These are phyloP conservation scores for Termitomyces sp. DNA, from an alignment of 768 basidiomycete species.

Conservation along the genomic window DNA sequence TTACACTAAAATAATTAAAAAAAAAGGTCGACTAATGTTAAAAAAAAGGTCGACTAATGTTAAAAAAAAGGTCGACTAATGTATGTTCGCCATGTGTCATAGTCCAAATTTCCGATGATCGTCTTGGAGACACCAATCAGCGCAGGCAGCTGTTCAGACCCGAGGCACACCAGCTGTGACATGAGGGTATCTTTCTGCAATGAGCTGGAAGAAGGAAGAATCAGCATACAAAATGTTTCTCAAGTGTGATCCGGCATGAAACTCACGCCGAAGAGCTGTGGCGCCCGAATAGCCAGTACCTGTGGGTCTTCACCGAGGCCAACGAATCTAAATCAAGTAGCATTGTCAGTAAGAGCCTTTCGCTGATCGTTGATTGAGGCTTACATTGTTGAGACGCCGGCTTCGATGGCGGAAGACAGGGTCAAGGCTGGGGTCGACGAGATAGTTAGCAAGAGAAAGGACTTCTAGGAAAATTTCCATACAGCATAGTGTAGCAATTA, in stretches of 20 bases:
- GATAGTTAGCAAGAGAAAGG: not conserved
- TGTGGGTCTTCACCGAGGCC: slow-evolving; percentile 84
- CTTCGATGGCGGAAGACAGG: slow-evolving; percentile 71
- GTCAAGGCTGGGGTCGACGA: slow-evolving; percentile 47
- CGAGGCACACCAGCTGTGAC: slow-evolving; percentile 57
- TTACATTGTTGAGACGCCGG: slow-evolving; percentile 85
- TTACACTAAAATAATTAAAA: too few species aligned
- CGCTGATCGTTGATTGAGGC: slow-evolving; percentile 11
- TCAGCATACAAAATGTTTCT: slow-evolving; percentile 3
- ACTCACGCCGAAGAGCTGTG: slow-evolving; percentile 61
- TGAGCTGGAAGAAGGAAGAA: slow-evolving; percentile 38
- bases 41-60: too few species aligned
- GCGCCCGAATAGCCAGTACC: slow-evolving; percentile 68
- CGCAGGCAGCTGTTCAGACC: not conserved
- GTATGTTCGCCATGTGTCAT: not conserved
- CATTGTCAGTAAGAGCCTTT: not conserved
- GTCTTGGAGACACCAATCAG: not conserved
- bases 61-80: not conserved
- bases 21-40: too few species aligned
- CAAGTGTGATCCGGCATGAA: not conserved
- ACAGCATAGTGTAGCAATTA: slow-evolving; percentile 77
- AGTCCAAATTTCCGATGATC: not conserved
- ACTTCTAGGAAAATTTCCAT: slow-evolving; percentile 18
- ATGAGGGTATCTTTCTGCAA: slow-evolving; percentile 63
- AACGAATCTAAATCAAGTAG: slow-evolving; percentile 54